Base-by-base conservation (phyloP, 2,329 filamentous ascomycete species). In the Penicillium sclerotiorum region DNA sequence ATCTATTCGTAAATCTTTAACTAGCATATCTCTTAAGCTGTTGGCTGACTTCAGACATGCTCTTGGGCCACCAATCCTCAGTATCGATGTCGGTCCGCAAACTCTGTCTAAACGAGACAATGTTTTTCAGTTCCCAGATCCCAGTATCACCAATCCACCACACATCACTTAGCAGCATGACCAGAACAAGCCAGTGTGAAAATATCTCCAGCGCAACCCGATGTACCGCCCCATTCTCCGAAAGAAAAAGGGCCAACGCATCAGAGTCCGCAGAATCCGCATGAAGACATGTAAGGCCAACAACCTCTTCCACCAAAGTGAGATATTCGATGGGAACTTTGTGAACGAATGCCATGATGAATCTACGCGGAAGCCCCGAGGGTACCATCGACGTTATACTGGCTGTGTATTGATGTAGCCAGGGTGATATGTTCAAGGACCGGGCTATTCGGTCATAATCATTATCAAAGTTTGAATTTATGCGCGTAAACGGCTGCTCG, bases 311-410 rank as follows among this genome's bases (percentile, higher is more conserved):
- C 2, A 77, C 61, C 1, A 75, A 49, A 1, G 45, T 59, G 0
- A 77, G 53, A 25, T 61, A 77, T 0, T 62, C 53, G 1, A 53
- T 48, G 0, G 72, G 70, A 0, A 66, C 68, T 18, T 68, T 67
- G 53, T 76, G 74, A 3, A 77, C 30, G n/a, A 75, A 75, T 2
- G 72, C 65, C 58, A 71, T 73, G 35, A 76, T 66, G 0, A 60
- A 68, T 2, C 74, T 60, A 6, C 73, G 63, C 1, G 71, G 60
- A 0, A 70, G 61, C 3, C 58, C 64, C 1, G 68, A 69, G 5
- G 64, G 57, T 9, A 57, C 49, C 47, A 65, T 66, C 30, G 63
- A 68, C 6, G 74, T 66, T 2, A 71, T 60, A 2, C 65, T 69
- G 46, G 67, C 66, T 23, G 68, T 60, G 54, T 73, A 74, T 4